Percentiles rank a stretch among this genome's conserved stretches.
Evolutionary conservation across 2,329 filamentous ascomycete genomes (phyloP).

Genomic region (Exophiala spinifera): DNA sequence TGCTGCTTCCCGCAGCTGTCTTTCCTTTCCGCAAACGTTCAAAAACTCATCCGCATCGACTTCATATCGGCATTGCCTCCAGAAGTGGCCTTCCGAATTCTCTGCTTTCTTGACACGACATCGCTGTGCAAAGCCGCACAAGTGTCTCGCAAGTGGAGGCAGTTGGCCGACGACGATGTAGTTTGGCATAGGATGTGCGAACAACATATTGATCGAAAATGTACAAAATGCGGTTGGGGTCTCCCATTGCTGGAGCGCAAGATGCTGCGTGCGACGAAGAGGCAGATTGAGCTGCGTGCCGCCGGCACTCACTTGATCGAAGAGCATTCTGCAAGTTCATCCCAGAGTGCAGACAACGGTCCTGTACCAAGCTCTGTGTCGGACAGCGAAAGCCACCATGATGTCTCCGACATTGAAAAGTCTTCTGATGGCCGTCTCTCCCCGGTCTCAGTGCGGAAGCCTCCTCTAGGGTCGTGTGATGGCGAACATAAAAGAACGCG

Average conservation of each 20-base stretch:
- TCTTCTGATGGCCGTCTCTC: constrained; percentile 13
- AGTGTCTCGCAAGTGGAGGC: constrained; percentile 84
- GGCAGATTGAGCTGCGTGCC: constrained; percentile 72
- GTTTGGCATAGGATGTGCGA: constrained; percentile 99
- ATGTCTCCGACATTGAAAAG: constrained; percentile 14
- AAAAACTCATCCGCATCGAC: constrained; percentile 95
- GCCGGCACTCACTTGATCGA: constrained; percentile 55
- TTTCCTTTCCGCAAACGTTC: constrained; percentile 82
- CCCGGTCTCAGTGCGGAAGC: constrained; percentile 11
- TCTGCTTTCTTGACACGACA: constrained; percentile 87
- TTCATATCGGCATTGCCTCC: constrained; percentile 84
- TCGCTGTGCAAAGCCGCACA: constrained; percentile 95
- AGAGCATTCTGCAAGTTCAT: constrained; percentile 51
- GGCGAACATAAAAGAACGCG: constrained; percentile 37
- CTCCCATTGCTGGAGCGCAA: constrained; percentile 86
- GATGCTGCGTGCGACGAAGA: constrained; percentile 78
- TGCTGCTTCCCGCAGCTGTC: constrained; percentile 98
- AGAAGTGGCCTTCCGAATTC: constrained; percentile 89
- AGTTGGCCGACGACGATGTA: constrained; percentile 90
- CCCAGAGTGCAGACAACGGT: constrained; percentile 2
- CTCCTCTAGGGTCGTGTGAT: constrained; percentile 6
- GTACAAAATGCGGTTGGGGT: constrained; percentile 93
- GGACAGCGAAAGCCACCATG: constrained; percentile 14
- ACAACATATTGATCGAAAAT: constrained; percentile 91
- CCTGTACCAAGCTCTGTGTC: neutral